Evolutionary conservation across 1,284 basidiomycete genomes (phyloP).

Genomic region (Puccinia novopanici): DNA sequence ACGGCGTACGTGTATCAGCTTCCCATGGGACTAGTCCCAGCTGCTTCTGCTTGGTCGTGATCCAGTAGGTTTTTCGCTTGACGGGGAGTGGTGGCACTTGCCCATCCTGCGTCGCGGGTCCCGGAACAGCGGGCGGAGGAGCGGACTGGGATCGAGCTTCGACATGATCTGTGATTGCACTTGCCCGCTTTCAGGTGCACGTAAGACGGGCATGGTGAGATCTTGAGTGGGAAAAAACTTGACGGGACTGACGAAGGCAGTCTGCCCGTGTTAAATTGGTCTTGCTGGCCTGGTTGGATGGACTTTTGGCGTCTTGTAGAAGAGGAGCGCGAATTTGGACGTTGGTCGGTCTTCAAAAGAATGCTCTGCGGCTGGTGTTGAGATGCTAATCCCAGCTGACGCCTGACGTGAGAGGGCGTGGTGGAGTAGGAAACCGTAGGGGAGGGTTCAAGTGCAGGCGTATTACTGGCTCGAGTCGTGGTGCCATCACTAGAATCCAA

Average conservation of each 20-base stretch:
- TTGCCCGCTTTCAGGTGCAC: background rate
- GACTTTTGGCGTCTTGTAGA: slow-evolving; percentile 29
- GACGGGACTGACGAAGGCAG: slow-evolving; percentile 20
- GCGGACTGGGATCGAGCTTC: background rate
- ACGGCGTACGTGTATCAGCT: background rate
- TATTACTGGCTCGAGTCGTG: background rate
- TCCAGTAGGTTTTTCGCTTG: slow-evolving; percentile 47
- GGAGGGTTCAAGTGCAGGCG: slow-evolving; percentile 1
- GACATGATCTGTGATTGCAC: background rate
- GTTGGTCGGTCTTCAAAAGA: background rate
- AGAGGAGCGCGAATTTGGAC: slow-evolving; percentile 28
- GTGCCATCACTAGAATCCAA: slow-evolving; percentile 20
- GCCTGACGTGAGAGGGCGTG: slow-evolving; percentile 4
- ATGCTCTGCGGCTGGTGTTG: background rate
- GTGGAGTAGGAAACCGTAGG: slow-evolving; percentile 3
- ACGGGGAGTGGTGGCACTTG: background rate
- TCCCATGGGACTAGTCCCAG: slow-evolving; percentile 43
- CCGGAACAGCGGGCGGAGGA: background rate
- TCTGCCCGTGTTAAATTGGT: background rate
- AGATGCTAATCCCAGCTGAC: slow-evolving; percentile 2
- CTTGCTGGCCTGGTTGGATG: background rate
- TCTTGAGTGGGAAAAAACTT: slow-evolving; percentile 30
- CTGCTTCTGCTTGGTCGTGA: slow-evolving; percentile 40
- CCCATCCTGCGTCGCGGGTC: background rate
- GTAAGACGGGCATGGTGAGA: slow-evolving; percentile 15